Evolutionary conservation across 192 early-diverging fungal species (phyloP), one percentile per base, ranked within the genome.

Genomic region (Backusella macrospora): DNA sequence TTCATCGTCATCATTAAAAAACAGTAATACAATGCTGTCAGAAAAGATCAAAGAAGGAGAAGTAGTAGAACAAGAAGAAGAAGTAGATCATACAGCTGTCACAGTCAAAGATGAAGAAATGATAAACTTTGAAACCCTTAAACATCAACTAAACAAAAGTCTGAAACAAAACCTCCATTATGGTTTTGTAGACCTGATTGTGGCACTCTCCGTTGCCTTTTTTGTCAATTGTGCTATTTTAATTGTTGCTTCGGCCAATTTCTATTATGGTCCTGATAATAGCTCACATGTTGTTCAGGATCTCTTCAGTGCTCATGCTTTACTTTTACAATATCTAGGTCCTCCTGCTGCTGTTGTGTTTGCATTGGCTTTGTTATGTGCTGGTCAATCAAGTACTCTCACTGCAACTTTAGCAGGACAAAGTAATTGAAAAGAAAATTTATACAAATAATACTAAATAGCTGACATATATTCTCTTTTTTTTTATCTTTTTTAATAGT

Each of bases 371-470:
- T 77, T 95, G 26, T 78, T 95, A 63, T 86, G 87, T 75, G 84
- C 93, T 14, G 94, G 94, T 21, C 93, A 95, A 77, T 86, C 81
- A 15, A 90, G 89, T 8, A 92, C 93, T 9, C 82, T 95, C 37
- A 95, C 94, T 1, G 94, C 91, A 0, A 95, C 94, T n/a, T 77
- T 95, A 76, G 93, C 93, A 8, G 94, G 93, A 18, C 93, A 94
- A 78, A 48, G 52, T 71, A 71, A 18, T 0, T 46, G 37, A 29
- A 0, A 49, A 13, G 29, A 29, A n/a, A 23, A 18, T 37, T 44
- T 40, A 45, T 10, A 12, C n/a, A 16, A 18, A 70, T 52, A 18
- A 49, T 42, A 9, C 5, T 26, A 59, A 12, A 4, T 13, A 59
- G 26, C 18, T 39, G 3, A 13, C 47, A n/a, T n/a, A 13, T 49